Evolutionary conservation across 257 asterid species (phyloP), one percentile per base, ranked within the genome.

Genomic region (Capsicum baccatum): DNA sequence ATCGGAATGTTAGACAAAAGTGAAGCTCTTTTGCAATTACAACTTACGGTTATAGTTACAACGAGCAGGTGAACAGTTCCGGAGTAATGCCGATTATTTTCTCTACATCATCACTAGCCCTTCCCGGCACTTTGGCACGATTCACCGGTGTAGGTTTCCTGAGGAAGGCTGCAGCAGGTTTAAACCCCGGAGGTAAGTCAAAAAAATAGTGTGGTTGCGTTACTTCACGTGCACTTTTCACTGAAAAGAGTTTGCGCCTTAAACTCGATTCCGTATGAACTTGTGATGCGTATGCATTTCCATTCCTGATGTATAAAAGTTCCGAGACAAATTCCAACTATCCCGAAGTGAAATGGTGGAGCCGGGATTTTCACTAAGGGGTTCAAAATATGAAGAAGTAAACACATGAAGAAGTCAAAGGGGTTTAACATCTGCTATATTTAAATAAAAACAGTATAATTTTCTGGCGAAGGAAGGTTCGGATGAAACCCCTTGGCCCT

Each of bases 51-150:
- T 78, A 8, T 54, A 52, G 12, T 78, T 78, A 74, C 60, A 50
- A 74, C 81, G 84, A 71, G 71, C 96, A 96, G 99, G 99, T 96
- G 82, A 96, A 96, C 91, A 94, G 98, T 86, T 88, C 99, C 55
- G 99, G 99, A 71, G 98, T 96, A 87, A 96, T 96, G 99, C 99
- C 99, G 79, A 96, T 96, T 88, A 96, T 96, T 88, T 96, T 96
- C 92, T 96, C 99, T 21, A 96, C 99, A 55, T 96, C 99, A 62
- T 94, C 99, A 39, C 81, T 96, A 91, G 97, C 99, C 84, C 94
- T 96, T 87, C 99, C 99, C 10, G 98, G 94, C 74, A 96, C 98
- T 76, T 90, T 96, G 79, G 99, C 98, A 57, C 98, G 99, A 76
- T 96, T 96, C 86, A 94, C 99, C 52, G 99, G 98, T 84, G 83